These are phyloP conservation scores for Akanthomyces lecanii DNA, from an alignment of 2,329 filamentous ascomycete genomes.

Conservation along the genomic window DNA sequence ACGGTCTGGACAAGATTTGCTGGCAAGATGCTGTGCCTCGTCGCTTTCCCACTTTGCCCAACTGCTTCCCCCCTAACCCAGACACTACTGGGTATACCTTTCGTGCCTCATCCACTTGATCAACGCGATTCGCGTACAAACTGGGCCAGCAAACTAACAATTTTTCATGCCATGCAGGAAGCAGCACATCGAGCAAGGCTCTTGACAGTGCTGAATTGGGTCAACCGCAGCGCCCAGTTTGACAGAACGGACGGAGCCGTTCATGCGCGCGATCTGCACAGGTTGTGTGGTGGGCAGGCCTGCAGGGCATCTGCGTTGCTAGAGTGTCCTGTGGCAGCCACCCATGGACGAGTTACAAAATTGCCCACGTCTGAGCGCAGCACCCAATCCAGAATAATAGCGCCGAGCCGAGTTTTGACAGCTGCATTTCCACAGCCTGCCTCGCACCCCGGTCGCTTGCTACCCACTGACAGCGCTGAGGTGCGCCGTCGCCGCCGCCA, in stretches of 20 bases:
- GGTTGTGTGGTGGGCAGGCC: background rate
- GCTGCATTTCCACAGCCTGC: background rate
- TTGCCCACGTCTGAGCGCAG: background rate
- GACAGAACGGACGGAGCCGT: background rate
- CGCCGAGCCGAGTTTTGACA: constrained; percentile 1
- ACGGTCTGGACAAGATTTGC: background rate
- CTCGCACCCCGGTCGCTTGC: background rate
- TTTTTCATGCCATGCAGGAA: background rate
- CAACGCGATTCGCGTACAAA: background rate
- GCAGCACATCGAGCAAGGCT: no score
- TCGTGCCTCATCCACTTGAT: background rate
- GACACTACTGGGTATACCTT: background rate
- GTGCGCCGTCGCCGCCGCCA: background rate
- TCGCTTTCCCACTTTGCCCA: background rate
- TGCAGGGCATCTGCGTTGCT: constrained; percentile 1
- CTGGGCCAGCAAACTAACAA: background rate
- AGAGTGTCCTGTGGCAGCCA: background rate
- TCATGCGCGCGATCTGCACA: constrained; percentile 7
- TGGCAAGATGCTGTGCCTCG: background rate
- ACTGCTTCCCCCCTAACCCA: background rate
- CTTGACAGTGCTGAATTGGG: background rate
- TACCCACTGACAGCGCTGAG: background rate
- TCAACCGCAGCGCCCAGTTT: background rate
- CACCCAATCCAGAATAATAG: background rate
- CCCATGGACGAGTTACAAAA: background rate